Base-by-base conservation (phyloP, 352 stramenopile genomes). In the Phytophthora palmivora region DNA sequence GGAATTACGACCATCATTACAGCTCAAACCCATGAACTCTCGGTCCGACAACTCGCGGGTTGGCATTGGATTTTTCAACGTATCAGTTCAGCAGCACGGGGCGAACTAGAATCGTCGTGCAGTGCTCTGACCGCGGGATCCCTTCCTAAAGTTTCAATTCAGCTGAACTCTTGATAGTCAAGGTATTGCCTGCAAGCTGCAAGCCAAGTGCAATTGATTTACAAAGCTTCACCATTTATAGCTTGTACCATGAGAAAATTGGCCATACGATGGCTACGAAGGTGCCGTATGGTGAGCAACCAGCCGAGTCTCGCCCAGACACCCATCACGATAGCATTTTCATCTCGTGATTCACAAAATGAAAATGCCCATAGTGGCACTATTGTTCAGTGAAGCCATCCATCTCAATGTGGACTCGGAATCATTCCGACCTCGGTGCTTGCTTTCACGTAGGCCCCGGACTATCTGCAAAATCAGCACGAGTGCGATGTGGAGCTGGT, bases 331-430 rank as follows among this genome's bases (percentile, higher is more conserved):
- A n/a, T n/a, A n/a, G n/a, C n/a, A n/a, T n/a, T n/a, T n/a, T n/a
- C n/a, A n/a, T n/a, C n/a, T n/a, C n/a, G n/a, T n/a, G n/a, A n/a
- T n/a, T n/a, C n/a, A 24, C 22, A 61, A 10, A 10, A n/a, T 24
- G 30, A 24, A 41, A 43, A 58, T 22, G 56, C 18, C 38, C 46
- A 64, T 18, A 64, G 56, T 64, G 45, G 56, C 37, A 64, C 56
- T 11, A 16, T 58, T 36, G 56, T 59, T 65, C 57, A 65, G 49
- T 55, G 49, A 47, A 67, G 58, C 42, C 28, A 67, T 67, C 41
- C 58, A 51, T 30, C 18, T 28, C 49, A 49, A 62, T 50, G 41
- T 65, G 46, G 46, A 28, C 37, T 11, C 33, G 36, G 28, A 51
- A 24, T 47, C 10, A 38, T 41, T 38, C 39, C 41, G 15, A 19